phyloP scores from a whole-genome alignment of 441 rosid genomes.

The Manihot esculenta region DNA sequence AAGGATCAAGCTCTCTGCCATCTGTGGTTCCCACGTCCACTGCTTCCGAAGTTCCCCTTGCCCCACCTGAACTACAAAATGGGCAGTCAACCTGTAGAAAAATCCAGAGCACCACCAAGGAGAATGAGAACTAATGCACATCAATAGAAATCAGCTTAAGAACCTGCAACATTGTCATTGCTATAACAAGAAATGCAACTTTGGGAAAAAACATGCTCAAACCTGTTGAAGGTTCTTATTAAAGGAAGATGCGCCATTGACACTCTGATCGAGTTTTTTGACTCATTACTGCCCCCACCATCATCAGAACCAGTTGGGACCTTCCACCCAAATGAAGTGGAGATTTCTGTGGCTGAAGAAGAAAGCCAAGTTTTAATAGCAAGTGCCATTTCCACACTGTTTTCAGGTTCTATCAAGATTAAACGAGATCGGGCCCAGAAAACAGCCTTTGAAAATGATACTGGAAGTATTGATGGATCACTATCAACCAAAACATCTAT shows the following conservation, averaged over 20 bases:
- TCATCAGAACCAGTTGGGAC: slow-evolving; percentile 94
- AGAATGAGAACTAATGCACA: background rate
- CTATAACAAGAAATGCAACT: slow-evolving; percentile 9
- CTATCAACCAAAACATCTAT: slow-evolving; percentile 71
- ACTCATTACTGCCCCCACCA: slow-evolving; percentile 75
- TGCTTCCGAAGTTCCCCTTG: slow-evolving; percentile 67
- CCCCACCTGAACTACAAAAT: slow-evolving; percentile 72
- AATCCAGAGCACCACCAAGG: slow-evolving; percentile 14
- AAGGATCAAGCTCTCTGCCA: slow-evolving; percentile 88
- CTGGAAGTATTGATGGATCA: slow-evolving; percentile 63
- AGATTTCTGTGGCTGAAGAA: slow-evolving; percentile 66
- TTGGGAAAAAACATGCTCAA: slow-evolving; percentile 9
- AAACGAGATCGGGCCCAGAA: slow-evolving; percentile 93
- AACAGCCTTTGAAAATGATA: slow-evolving; percentile 84
- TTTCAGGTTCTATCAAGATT: slow-evolving; percentile 80
- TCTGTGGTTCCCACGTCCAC: slow-evolving; percentile 96
- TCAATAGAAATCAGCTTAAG: background rate
- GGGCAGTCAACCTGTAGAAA: slow-evolving; percentile 70
- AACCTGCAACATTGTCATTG: slow-evolving; percentile 12
- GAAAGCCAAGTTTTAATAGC: slow-evolving; percentile 76
- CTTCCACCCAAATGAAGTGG: slow-evolving; percentile 88
- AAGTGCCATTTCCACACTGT: slow-evolving; percentile 55
- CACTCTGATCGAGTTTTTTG: slow-evolving; percentile 82
- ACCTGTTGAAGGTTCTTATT: slow-evolving; percentile 84
- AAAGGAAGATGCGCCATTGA: slow-evolving; percentile 71